phyloP scores from a whole-genome alignment of 2,329 filamentous ascomycete genomes.

The Epichloe coenophiala region DNA sequence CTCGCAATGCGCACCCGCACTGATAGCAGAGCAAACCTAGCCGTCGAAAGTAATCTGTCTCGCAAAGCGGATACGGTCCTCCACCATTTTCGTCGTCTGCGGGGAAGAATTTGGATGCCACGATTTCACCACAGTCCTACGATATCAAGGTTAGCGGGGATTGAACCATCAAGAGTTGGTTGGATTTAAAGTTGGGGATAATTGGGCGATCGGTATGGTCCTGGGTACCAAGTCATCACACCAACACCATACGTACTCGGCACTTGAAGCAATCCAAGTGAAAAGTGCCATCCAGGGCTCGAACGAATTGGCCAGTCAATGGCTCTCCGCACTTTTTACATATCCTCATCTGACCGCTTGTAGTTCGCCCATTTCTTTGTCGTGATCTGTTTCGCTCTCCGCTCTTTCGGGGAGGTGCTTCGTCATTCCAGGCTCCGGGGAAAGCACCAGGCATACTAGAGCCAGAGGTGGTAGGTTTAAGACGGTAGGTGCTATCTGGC shows the following conservation, averaged over 20 bases:
- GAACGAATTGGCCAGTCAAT: slow-evolving; percentile 89
- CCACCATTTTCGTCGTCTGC: slow-evolving; percentile 79
- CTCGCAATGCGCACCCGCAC: slow-evolving; percentile 82
- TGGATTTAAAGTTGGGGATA: not conserved
- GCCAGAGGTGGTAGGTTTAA: slow-evolving; percentile 22
- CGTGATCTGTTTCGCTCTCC: slow-evolving; percentile 45
- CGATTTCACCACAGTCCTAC: slow-evolving; percentile 91
- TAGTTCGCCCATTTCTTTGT: slow-evolving; percentile 37
- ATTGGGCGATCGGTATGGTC: not conserved
- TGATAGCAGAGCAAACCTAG: slow-evolving; percentile 83
- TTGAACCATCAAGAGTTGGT: too few species aligned
- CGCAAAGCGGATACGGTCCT: slow-evolving; percentile 87
- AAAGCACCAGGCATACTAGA: slow-evolving; percentile 18
- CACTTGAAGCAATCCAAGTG: slow-evolving; percentile 98
- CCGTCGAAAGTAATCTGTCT: slow-evolving; percentile 92
- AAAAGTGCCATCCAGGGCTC: slow-evolving; percentile 84
- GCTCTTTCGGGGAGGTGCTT: slow-evolving; percentile 32
- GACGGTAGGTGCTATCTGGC: slow-evolving; percentile 22
- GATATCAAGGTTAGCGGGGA: slow-evolving; percentile 5
- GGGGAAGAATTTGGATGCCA: slow-evolving; percentile 97
- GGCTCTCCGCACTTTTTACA: slow-evolving; percentile 83
- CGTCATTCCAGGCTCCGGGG: slow-evolving; percentile 22
- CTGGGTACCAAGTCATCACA: not conserved
- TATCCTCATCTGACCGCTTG: slow-evolving; percentile 47
- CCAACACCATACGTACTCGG: slow-evolving; percentile 45